Base-by-base conservation (phyloP, 805 yeast species). In the Barnettozyma botsteinii region DNA sequence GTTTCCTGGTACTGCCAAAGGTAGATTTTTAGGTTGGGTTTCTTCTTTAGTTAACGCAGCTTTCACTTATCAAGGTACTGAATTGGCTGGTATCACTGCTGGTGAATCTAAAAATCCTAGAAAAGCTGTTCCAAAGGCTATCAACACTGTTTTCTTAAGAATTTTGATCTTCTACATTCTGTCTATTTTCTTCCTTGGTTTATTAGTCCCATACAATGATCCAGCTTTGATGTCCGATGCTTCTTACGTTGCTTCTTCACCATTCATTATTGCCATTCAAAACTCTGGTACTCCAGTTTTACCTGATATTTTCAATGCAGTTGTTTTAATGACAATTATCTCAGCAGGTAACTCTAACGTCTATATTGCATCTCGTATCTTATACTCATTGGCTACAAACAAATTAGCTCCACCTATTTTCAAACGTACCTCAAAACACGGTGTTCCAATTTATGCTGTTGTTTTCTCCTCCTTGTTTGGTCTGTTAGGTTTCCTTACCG, bases 301-400 rank as follows among this genome's bases (percentile, higher is more conserved):
- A 44, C 85, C 88, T 33, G 70, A 75, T 54, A 78, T 83, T 39
- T 79, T 83, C 61, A 83, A 83, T 56, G 89, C 82, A 14, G 81
- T 82, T 38, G 76, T 83, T 45, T 57, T 83, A 34, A 49, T 72
- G 18, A 79, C 89, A 14, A 74, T 82, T 42, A 70, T 81, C 35
- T 81, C 89, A n/a, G 88, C 91, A 21, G 91, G 81, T 57, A 83
- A 83, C 64, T 81, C 88, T 12, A 79, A 81, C 55, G 69, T 82
- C 23, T 81, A 82, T 61, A 76, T 79, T 49, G 81, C 86, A 31
- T 81, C 88, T 4, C 68, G 93, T 62, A 67, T 79, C 31, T 57
- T 83, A 37, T 81, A 71, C 54, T 76, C 80, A n/a, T 66, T 83
- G 56, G 79, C 85, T 14, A 68, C 69, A 48, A 70, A 72, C 37